Evolutionary conservation across 371 early-diverging fungal species (phyloP).

Genomic region (Capillidium rhysosporum): DNA sequence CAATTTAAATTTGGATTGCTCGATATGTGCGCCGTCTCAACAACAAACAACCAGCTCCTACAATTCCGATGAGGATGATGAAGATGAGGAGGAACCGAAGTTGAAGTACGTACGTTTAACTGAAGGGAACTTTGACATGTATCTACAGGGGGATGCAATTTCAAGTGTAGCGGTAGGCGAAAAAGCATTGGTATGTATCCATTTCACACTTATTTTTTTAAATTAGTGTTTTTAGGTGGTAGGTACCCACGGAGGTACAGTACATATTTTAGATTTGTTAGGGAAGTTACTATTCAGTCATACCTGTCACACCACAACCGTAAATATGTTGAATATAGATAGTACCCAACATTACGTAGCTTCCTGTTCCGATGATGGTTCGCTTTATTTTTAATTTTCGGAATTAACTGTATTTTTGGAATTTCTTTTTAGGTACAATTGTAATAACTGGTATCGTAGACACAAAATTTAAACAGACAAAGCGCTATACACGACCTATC

Average conservation of each 20-base stretch:
- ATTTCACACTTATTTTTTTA: background rate
- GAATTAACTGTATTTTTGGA: no score
- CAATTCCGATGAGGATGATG: no score
- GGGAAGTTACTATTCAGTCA: slow-evolving; percentile 71
- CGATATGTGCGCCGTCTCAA: no score
- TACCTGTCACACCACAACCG: slow-evolving; percentile 56
- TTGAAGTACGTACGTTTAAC: slow-evolving; percentile 72
- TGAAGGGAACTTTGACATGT: slow-evolving; percentile 34
- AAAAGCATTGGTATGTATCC: slow-evolving; percentile 47
- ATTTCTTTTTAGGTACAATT: slow-evolving; percentile 36
- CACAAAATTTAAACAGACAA: slow-evolving; percentile 26
- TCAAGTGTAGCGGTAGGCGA: slow-evolving; percentile 54
- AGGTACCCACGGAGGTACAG: slow-evolving; percentile 88
- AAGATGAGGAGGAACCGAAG: slow-evolving; percentile 60
- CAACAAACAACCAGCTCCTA: no score
- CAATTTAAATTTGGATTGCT: no score
- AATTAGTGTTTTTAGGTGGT: slow-evolving; percentile 30
- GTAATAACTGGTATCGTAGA: slow-evolving; percentile 45
- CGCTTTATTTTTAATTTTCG: background rate
- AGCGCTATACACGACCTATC: slow-evolving; percentile 69
- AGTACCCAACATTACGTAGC: slow-evolving; percentile 70
- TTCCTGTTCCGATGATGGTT: slow-evolving; percentile 85
- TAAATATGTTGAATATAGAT: slow-evolving; percentile 72
- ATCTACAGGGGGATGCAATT: slow-evolving; percentile 72
- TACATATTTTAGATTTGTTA: slow-evolving; percentile 77